Evolutionary conservation across 176 grass and related monocot genomes (phyloP).

Genomic region (Otatea glauca): DNA sequence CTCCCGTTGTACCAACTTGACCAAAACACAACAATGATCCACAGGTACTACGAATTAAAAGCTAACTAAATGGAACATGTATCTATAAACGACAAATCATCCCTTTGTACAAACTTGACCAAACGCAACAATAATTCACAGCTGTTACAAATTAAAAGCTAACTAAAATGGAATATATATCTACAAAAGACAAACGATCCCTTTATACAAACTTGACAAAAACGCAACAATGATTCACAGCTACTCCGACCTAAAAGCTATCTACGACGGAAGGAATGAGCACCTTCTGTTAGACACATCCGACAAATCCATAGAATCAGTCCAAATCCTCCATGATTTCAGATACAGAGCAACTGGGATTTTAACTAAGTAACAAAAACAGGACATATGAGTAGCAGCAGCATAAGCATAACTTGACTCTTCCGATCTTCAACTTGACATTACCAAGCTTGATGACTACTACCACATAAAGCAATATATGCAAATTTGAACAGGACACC

Average conservation of each 20-base stretch:
- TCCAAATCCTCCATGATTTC: not conserved
- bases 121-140: conserved; percentile 11
- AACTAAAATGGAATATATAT: not conserved
- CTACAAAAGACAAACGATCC: not conserved
- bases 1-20: not conserved
- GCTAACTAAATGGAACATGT: not conserved
- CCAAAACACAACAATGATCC: conserved; percentile 15
- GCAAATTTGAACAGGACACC: not conserved
- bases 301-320: not conserved
- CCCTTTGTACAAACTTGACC: not conserved
- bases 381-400: not conserved
- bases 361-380: not conserved
- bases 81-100: not conserved
- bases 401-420: not conserved
- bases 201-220: not conserved
- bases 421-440: not conserved
- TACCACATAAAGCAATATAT: not conserved
- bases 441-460: conserved; percentile 12
- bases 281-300: not conserved
- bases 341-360: not conserved
- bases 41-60: not conserved
- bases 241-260: not conserved
- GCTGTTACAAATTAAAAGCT: not conserved
- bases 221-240: not conserved
- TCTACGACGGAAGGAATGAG: not conserved